phyloP scores from a whole-genome alignment of 768 basidiomycete genomes.

The Mycena rebaudengoi region DNA sequence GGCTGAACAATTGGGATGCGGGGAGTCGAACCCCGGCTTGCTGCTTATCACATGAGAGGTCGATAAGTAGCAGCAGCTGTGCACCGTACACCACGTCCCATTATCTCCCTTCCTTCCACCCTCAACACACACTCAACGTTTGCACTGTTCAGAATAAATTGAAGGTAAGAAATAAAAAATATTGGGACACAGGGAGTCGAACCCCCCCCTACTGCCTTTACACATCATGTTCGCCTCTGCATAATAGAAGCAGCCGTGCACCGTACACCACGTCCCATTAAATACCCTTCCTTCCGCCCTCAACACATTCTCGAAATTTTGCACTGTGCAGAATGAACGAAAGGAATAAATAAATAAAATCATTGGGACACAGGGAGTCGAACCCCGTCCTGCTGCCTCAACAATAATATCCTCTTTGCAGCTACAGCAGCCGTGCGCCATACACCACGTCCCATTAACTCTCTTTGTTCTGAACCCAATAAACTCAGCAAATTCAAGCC shows the following conservation, averaged over 20 bases:
- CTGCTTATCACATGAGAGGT: background rate
- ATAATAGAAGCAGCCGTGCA: background rate
- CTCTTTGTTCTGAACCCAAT: background rate
- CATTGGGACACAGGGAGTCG: background rate
- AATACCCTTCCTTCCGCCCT: too few species aligned
- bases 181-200: constrained; percentile 1
- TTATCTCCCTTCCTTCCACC: background rate
- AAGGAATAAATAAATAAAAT: background rate
- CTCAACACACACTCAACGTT: background rate
- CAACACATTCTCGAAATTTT: too few species aligned
- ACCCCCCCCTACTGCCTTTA: background rate
- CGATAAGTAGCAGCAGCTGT: background rate
- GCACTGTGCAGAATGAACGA: too few species aligned
- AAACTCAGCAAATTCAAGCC: too few species aligned
- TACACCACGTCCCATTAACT: background rate
- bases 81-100: background rate
- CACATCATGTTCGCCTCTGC: background rate
- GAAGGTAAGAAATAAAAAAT: too few species aligned
- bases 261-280: too few species aligned
- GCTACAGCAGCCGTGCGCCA: background rate
- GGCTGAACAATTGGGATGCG: too few species aligned
- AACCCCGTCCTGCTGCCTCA: background rate
- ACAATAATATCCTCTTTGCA: background rate
- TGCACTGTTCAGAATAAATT: too few species aligned
- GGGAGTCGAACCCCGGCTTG: background rate